These are phyloP conservation scores for Alternaria burnsii DNA, from an alignment of 2,329 filamentous ascomycete genomes.

Conservation along the genomic window DNA sequence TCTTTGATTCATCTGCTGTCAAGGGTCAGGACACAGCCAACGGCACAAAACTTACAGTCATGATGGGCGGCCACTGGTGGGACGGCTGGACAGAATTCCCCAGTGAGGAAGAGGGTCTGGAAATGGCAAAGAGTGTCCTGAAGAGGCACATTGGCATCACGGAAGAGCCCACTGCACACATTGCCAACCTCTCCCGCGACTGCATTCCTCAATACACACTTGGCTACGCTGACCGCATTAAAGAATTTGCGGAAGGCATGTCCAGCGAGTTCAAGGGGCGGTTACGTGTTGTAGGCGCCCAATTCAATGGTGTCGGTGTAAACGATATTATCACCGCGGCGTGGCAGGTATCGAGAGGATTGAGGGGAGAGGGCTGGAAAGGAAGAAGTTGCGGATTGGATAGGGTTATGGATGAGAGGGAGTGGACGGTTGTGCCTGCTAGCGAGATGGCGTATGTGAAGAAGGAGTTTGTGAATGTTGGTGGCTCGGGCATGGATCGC, in stretches of 20 bases:
- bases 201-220: constrained; percentile 93
- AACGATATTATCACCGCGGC: constrained; percentile 64
- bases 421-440: constrained; percentile 22
- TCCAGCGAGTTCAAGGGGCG: constrained; percentile 67
- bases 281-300: constrained; percentile 67
- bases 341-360: constrained; percentile 60
- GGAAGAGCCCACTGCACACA: constrained; percentile 67
- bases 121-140: constrained; percentile 75
- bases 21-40: constrained; percentile 63
- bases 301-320: constrained; percentile 59
- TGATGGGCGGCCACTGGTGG: constrained; percentile 96
- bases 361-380: constrained; percentile 42
- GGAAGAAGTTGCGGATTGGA: constrained; percentile 41
- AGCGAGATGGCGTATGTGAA: constrained; percentile 19
- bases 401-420: constrained; percentile 22
- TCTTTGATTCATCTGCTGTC: constrained; percentile 83
- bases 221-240: constrained; percentile 74
- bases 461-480: background rate
- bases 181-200: constrained; percentile 69
- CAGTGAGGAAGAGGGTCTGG: constrained; percentile 69
- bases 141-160: constrained; percentile 77
- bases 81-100: constrained; percentile 70
- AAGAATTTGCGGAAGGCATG: constrained; percentile 61
- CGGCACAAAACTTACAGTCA: constrained; percentile 90
- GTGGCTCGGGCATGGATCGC: background rate